Evolutionary conservation across 441 rosid species (phyloP).

Genomic region (Syzygium syzygioides): DNA sequence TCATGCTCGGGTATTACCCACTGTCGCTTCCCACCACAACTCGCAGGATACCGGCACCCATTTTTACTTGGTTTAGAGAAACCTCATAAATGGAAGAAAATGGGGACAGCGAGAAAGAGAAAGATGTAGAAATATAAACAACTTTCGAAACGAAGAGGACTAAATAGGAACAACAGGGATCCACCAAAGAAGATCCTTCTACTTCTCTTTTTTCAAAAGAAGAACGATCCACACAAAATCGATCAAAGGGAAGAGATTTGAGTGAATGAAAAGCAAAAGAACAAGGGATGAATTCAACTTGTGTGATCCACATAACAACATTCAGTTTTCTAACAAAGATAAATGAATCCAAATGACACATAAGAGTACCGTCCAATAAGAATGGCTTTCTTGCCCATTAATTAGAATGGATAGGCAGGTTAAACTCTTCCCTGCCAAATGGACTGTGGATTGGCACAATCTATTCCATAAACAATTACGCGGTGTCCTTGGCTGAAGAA

Average conservation of each 20-base stretch:
- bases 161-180: not conserved
- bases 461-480: not conserved
- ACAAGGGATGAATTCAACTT: not conserved
- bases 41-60: not conserved
- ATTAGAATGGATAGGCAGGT: not conserved
- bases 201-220: not conserved
- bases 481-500: not conserved
- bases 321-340: not conserved
- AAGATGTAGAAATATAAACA: not conserved
- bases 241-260: not conserved
- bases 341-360: not conserved
- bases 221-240: not conserved
- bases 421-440: not conserved
- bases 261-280: not conserved
- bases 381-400: not conserved
- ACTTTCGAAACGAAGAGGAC: not conserved
- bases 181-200: not conserved
- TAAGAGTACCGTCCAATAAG: not conserved
- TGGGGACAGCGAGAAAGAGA: not conserved
- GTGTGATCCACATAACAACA: not conserved
- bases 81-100: not conserved
- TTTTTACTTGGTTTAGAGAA: not conserved
- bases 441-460: not conserved
- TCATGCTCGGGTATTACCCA: not conserved
- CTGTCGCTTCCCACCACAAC: not conserved